Evolutionary conservation across 805 yeast genomes (phyloP).

Genomic region (Wickerhamiella australiensis): DNA sequence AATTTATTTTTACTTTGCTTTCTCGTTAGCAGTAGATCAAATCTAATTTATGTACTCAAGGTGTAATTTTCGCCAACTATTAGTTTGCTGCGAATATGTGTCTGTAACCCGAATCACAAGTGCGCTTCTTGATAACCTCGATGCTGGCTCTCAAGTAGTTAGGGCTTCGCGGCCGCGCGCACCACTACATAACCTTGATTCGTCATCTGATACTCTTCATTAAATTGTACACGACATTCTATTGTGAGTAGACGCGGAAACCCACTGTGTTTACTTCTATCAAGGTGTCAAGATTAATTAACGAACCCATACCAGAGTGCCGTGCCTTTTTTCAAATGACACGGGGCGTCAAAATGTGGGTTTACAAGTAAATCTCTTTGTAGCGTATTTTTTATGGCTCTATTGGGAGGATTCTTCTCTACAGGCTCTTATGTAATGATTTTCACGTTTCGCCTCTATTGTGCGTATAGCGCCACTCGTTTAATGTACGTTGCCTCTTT

Average conservation of each 20-base stretch:
- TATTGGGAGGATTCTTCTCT: too few species aligned
- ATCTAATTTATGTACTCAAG: too few species aligned
- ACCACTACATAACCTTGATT: background rate
- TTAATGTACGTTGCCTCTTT: background rate
- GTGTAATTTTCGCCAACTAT: too few species aligned
- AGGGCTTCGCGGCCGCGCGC: background rate
- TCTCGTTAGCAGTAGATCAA: too few species aligned
- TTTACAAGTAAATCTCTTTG: background rate
- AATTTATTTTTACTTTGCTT: background rate
- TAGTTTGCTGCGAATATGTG: too few species aligned
- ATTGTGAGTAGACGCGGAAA: constrained; percentile 10
- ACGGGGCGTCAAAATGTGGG: background rate
- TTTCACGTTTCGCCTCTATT: background rate
- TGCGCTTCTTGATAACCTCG: too few species aligned
- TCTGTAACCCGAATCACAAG: too few species aligned
- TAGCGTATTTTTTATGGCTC: too few species aligned
- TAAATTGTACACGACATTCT: constrained; percentile 11
- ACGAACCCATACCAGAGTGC: constrained; percentile 13
- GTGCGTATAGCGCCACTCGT: background rate
- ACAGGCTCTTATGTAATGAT: too few species aligned
- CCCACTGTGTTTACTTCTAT: constrained; percentile 13
- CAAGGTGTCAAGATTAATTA: constrained; percentile 12
- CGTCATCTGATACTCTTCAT: background rate
- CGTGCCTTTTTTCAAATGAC: constrained; percentile 6
- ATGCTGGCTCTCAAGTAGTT: too few species aligned